These are phyloP conservation scores for Bocquillonia castaneifolia DNA, from an alignment of 441 rosid genomes.

Conservation along the genomic window DNA sequence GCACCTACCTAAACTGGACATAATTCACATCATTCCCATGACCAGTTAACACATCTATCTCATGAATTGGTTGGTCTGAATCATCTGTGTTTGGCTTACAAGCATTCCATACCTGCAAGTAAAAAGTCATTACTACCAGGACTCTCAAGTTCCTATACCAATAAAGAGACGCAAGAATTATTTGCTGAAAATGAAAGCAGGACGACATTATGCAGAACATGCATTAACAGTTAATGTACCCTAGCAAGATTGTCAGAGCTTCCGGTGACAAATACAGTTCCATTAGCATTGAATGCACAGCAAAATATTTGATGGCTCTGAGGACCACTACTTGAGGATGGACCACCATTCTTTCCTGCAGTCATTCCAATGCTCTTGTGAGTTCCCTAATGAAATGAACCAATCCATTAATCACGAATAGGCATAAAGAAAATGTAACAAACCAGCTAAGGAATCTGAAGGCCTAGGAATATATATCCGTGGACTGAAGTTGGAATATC, in stretches of 20 bases:
- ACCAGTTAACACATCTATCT: conserved; percentile 86
- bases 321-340: conserved; percentile 58
- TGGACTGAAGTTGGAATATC: conserved; percentile 57
- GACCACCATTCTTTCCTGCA: conserved; percentile 70
- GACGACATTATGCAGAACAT: neutral
- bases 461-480: conserved; percentile 85
- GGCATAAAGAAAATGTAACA: conserved; percentile 23
- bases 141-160: conserved; percentile 5
- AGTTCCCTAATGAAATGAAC: conserved; percentile 24
- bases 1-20: conserved; percentile 88
- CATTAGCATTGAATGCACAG: conserved; percentile 94
- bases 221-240: conserved; percentile 41
- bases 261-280: conserved; percentile 97
- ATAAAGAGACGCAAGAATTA: conserved; percentile 4
- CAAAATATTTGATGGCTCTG: conserved; percentile 84
- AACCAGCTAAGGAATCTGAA: conserved; percentile 57
- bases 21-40: conserved; percentile 99
- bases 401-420: conserved; percentile 20
- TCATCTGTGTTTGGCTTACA: conserved; percentile 64
- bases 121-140: conserved; percentile 15
- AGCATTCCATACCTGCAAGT: conserved; percentile 90
- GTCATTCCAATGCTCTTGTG: conserved; percentile 25
- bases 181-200: conserved; percentile 5
- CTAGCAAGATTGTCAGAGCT: conserved; percentile 97
- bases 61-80: conserved; percentile 80